phyloP scores from a whole-genome alignment of 192 early-diverging fungal genomes.

The Coemansia sp. region DNA sequence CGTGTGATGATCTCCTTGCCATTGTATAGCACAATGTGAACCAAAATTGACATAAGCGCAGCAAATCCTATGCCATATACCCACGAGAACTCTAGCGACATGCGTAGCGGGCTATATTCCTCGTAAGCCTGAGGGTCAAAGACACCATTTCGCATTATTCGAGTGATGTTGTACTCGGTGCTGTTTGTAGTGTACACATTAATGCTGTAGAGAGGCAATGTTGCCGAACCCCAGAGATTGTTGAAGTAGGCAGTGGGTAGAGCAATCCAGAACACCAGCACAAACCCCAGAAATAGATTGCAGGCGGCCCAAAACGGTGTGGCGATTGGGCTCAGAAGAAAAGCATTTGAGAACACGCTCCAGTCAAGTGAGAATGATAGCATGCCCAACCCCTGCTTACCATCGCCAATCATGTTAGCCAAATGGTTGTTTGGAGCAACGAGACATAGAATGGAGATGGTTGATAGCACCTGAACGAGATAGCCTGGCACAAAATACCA shows the following conservation, averaged over 20 bases:
- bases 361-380: constrained; percentile 75
- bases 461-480: constrained; percentile 64
- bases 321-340: constrained; percentile 62
- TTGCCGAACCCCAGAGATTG: constrained; percentile 60
- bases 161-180: constrained; percentile 58
- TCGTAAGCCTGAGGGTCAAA: constrained; percentile 59
- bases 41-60: constrained; percentile 67
- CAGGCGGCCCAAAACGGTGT: constrained; percentile 75
- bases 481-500: constrained; percentile 67
- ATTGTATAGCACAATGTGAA: constrained; percentile 65
- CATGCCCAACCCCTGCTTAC: constrained; percentile 65
- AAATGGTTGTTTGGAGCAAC: constrained; percentile 50
- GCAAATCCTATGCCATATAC: constrained; percentile 71
- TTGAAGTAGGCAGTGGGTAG: constrained; percentile 73
- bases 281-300: constrained; percentile 69
- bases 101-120: constrained; percentile 64
- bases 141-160: constrained; percentile 58
- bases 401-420: constrained; percentile 52
- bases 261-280: constrained; percentile 73
- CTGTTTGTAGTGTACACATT: constrained; percentile 60
- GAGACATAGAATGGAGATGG: constrained; percentile 64
- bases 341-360: constrained; percentile 64
- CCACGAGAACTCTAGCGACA: constrained; percentile 69
- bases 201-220: constrained; percentile 66
- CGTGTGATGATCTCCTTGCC: constrained; percentile 67